Evolutionary conservation across 2,329 filamentous ascomycete genomes (phyloP).

Genomic region (Claviceps sp.): DNA sequence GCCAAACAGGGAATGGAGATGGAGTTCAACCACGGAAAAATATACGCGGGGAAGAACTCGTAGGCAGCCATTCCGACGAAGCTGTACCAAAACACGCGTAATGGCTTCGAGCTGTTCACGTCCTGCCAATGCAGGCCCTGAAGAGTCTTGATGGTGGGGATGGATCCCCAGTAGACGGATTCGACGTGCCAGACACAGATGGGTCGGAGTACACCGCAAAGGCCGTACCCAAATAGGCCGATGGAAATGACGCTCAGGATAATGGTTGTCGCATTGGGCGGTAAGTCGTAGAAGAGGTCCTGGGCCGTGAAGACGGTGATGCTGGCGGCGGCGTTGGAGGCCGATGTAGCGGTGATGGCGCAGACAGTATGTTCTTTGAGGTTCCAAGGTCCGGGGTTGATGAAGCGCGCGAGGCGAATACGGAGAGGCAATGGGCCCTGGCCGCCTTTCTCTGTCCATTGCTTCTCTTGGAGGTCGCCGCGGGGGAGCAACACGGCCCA

Average conservation of each 20-base stretch:
- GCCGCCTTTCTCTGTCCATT: slow-evolving; percentile 29
- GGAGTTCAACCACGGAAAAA: slow-evolving; percentile 41
- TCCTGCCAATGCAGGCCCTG: slow-evolving; percentile 41
- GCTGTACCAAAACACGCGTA: slow-evolving; percentile 38
- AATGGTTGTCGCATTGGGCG: slow-evolving; percentile 30
- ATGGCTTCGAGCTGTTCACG: slow-evolving; percentile 34
- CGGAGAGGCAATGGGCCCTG: slow-evolving; percentile 27
- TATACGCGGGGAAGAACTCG: slow-evolving; percentile 41
- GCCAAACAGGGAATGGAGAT: slow-evolving; percentile 41
- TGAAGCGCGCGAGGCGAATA: slow-evolving; percentile 26
- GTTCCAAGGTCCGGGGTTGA: slow-evolving; percentile 38
- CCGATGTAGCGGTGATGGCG: slow-evolving; percentile 39
- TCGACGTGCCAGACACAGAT: slow-evolving; percentile 42
- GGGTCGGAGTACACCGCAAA: slow-evolving; percentile 38
- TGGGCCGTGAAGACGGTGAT: slow-evolving; percentile 31
- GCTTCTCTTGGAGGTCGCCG: slow-evolving; percentile 33
- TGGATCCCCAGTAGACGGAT: slow-evolving; percentile 40
- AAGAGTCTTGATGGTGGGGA: slow-evolving; percentile 39
- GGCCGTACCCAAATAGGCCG: slow-evolving; percentile 40
- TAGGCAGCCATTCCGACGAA: slow-evolving; percentile 34
- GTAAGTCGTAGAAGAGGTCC: slow-evolving; percentile 36
- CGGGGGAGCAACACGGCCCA: slow-evolving; percentile 22
- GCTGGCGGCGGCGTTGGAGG: slow-evolving; percentile 28
- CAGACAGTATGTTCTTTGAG: slow-evolving; percentile 44
- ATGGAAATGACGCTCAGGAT: slow-evolving; percentile 36